Evolutionary conservation across 2,329 filamentous ascomycete genomes (phyloP), one percentile per base, ranked within the genome.

Genomic region (Xylariaceae sp.): DNA sequence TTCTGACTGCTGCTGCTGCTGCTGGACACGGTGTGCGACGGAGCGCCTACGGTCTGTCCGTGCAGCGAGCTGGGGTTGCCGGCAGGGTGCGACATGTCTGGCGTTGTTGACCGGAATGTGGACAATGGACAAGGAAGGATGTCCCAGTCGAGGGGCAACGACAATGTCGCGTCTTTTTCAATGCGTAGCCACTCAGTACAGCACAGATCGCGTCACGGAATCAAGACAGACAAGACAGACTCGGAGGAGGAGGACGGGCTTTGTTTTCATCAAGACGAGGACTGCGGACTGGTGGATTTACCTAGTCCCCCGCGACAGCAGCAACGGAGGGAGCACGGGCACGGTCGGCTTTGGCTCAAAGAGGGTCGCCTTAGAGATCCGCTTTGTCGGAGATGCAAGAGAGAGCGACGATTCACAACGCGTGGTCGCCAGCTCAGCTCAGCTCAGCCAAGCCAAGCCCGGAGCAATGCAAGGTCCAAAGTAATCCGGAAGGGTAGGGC

Each of bases 41-140:
- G 60, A 17, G 58, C 39, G 11, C 39, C 4, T 6, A 57, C 15
- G 44, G 49, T 48, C 47, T 61, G 51, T 30, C 52, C 56, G n/a
- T 45, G 62, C 56, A 57, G 53, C 54, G 61, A 4, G 10, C 56
- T 44, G 18, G 50, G 37, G 44, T 59, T 47, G 50, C 39, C 18
- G 55, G 54, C 37, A 57, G 56, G 55, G 58, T 64, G 62, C 61
- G 62, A 64, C 62, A 64, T 64, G 62, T 64, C 62, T 64, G 62
- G 61, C 62, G 59, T 61, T 42, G 49, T 47, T 59, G 58, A 51
- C 61, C 49, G 57, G 56, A 58, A 59, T 52, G 35, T 23, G 53
- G 56, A 51, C 53, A n/a, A 51, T 30, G 23, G 23, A 30, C 23
- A 30, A 30, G 23, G 23, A 30, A 4, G 42, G 45, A 52, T 9